Evolutionary conservation across 2,329 filamentous ascomycete species (phyloP), one percentile per base, ranked within the genome.

Genomic region (Mycocentrospora acerina): DNA sequence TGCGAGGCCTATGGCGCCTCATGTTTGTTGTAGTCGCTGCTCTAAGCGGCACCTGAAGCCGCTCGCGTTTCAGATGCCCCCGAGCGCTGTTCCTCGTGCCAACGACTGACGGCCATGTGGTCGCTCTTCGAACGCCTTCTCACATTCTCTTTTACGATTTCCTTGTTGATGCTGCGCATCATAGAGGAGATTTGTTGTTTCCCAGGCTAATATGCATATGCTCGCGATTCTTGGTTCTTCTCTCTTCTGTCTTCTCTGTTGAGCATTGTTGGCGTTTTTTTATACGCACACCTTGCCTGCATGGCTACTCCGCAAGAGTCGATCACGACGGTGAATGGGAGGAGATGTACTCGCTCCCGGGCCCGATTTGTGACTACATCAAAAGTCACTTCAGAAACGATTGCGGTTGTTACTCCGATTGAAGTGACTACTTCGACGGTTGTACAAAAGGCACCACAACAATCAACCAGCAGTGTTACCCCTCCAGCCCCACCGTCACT

Each of bases 291-390:
- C 45, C 48, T 52, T 43, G 59, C 50, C 58, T 59, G 59, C 53
- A 69, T 69, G 66, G 63, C 66, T 45, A 57, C 62, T 51, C 66
- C 64, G 26, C 54, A 55, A 56, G 58, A 61, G 29, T 59, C 57
- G 31, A 62, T 60, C 35, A 67, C 63, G 39, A 67, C 63, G 40
- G 64, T 69, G 47, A 64, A 42, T 46, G 66, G 66, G 48, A 57
- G 58, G 52, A 58, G 60, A 55, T 69, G 66, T 54, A 68, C 64
- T 48, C 62, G 65, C 44, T 63, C 64, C 38, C 61, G 60, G 31
- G 62, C 56, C 44, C 57, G 61, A 29, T 62, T 58, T 25, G 51
- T 57, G 38, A 50, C 48, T 42, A 56, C 55, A 26, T 59, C 60
- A 15, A 51, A 51, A 16, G 13, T 41, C 12, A 42, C 44, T 29